A percentile compares a stretch with the other conserved stretches of the same genome.
Evolutionary conservation across 306 rosid species (phyloP).

Genomic region (Medicago arabica): DNA sequence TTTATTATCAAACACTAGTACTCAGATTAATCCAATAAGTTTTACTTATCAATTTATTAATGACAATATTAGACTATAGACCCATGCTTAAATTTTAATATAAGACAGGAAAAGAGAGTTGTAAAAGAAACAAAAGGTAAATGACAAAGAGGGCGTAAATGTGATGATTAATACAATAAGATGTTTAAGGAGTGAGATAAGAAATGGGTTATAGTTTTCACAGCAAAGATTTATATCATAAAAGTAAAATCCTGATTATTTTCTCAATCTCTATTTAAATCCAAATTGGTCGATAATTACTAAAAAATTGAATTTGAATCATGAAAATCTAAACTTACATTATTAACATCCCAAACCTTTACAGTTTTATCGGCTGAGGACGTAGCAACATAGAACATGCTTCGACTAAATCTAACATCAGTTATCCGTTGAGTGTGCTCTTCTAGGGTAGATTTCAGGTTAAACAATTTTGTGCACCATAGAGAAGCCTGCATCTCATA

Average conservation of each 20-base stretch:
- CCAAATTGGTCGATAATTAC: slow-evolving; percentile 18
- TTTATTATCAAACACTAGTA: neutral
- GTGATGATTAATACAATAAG: slow-evolving; percentile 19
- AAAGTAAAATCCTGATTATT: neutral
- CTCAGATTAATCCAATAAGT: slow-evolving; percentile 19
- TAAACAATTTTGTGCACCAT: slow-evolving; percentile 75
- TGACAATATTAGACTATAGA: neutral
- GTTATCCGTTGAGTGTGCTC: slow-evolving; percentile 82
- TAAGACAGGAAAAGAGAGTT: neutral
- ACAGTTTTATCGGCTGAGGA: slow-evolving; percentile 88
- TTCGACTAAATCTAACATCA: slow-evolving; percentile 79
- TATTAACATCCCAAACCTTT: slow-evolving; percentile 80
- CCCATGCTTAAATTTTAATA: slow-evolving; percentile 10
- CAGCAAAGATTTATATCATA: slow-evolving; percentile 4
- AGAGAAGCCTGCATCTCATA: slow-evolving; percentile 67
- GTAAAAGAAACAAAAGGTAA: slow-evolving; percentile 15
- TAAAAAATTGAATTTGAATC: slow-evolving; percentile 21
- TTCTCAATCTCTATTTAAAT: slow-evolving; percentile 10
- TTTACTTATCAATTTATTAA: slow-evolving; percentile 4
- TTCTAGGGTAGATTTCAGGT: slow-evolving; percentile 62
- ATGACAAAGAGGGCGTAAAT: neutral
- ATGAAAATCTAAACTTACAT: slow-evolving; percentile 57
- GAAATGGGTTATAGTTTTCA: slow-evolving; percentile 7
- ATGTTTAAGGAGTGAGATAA: slow-evolving; percentile 3
- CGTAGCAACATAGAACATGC: slow-evolving; percentile 67